phyloP scores from a whole-genome alignment of 768 basidiomycete species.

The Lenzites betulinus region DNA sequence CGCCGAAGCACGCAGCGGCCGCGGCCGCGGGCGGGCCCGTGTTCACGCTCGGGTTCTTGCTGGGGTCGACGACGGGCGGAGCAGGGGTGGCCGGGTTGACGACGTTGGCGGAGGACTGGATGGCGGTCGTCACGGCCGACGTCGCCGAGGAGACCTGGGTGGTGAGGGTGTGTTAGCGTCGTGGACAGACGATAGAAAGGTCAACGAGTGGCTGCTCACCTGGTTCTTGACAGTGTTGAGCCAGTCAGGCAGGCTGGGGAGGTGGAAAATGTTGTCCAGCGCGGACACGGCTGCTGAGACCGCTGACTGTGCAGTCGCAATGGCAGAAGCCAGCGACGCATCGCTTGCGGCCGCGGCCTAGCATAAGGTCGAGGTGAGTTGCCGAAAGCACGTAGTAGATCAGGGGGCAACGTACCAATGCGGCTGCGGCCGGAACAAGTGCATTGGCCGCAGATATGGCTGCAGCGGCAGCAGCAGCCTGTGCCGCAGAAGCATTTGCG shows the following conservation, averaged over 20 bases:
- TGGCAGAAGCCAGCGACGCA: not conserved
- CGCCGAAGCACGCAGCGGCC: slow-evolving; percentile 11
- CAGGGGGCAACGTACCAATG: not conserved
- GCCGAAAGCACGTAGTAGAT: not conserved
- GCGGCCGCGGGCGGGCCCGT: not conserved
- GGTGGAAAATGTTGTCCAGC: not conserved
- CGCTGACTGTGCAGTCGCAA: not conserved
- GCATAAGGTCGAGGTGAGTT: not conserved
- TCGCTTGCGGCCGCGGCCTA: not conserved
- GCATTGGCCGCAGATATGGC: not conserved
- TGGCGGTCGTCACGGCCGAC: not conserved
- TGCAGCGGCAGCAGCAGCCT: not conserved
- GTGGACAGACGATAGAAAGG: not conserved
- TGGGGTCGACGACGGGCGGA: not conserved
- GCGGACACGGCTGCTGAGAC: not conserved
- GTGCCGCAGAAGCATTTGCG: not conserved
- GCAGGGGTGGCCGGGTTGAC: not conserved
- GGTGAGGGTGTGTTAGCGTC: not conserved
- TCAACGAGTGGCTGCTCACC: not conserved
- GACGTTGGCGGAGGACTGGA: not conserved
- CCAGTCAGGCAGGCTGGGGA: not conserved
- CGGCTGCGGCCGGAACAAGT: slow-evolving; percentile 4
- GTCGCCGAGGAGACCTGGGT: not conserved
- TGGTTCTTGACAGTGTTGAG: not conserved
- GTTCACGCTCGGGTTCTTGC: slow-evolving; percentile 3